Percentiles rank a stretch among this genome's conserved stretches.
These are phyloP conservation scores for Hsuehochloa calcarea DNA, from an alignment of 176 grass and related monocot species.

Conservation along the genomic window DNA sequence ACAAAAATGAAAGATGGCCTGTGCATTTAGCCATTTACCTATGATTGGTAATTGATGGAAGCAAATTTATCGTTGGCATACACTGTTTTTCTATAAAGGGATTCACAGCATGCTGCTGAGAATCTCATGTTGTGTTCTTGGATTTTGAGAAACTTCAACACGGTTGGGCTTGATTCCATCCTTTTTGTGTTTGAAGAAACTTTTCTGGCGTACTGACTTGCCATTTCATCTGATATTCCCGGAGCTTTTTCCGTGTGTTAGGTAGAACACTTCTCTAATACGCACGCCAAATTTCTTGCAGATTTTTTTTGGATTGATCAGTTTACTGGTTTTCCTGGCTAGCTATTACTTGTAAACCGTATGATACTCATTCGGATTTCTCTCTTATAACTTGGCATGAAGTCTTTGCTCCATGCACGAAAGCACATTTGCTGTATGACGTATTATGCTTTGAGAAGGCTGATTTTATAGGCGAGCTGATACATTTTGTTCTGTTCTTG, in stretches of 20 bases:
- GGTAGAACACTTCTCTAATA: not conserved
- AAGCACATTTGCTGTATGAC: not conserved
- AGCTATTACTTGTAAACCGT: not conserved
- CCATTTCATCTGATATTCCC: not conserved
- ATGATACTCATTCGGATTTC: not conserved
- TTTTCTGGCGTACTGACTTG: not conserved
- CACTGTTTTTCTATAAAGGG: too few species aligned
- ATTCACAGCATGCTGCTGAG: not conserved
- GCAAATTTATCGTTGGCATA: not conserved
- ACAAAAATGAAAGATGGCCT: not conserved
- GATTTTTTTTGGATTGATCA: not conserved
- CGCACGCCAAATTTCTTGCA: not conserved
- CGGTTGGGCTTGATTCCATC: not conserved
- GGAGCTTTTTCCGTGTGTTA: not conserved
- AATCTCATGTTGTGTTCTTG: not conserved
- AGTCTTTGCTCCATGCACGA: not conserved
- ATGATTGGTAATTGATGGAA: not conserved
- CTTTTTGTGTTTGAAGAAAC: not conserved
- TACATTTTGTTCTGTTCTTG: not conserved
- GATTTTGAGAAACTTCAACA: not conserved
- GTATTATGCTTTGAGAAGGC: not conserved
- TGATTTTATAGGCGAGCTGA: not conserved
- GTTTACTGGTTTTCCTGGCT: not conserved
- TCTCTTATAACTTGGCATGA: not conserved
- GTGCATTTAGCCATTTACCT: slow-evolving; percentile 1